Percentiles rank a stretch among this genome's conserved stretches.
These are phyloP conservation scores for Lagenidium sp. DNA, from an alignment of 352 stramenopile species.

Conservation along the genomic window DNA sequence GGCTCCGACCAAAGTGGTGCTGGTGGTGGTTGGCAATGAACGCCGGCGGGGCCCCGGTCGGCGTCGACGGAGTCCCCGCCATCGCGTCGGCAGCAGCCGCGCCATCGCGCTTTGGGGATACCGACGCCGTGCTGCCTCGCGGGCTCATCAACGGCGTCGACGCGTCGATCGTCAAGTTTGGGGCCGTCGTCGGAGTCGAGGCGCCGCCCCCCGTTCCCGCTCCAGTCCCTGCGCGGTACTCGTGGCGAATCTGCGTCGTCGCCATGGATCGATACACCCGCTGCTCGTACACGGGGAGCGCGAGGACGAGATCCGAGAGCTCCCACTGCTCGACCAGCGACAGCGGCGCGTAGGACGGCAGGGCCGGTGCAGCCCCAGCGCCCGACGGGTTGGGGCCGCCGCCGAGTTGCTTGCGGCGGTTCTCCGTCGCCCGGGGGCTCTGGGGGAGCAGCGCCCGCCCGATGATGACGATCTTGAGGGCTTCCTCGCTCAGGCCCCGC, in stretches of 20 bases:
- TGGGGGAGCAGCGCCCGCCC: constrained; percentile 20
- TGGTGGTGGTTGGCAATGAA: constrained; percentile 24
- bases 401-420: constrained; percentile 6
- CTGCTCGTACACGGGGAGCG: constrained; percentile 37
- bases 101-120: no score
- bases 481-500: constrained; percentile 30
- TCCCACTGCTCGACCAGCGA: constrained; percentile 43
- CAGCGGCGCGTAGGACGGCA: constrained; percentile 24
- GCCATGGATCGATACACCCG: constrained; percentile 32
- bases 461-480: constrained; percentile 29
- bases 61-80: no score
- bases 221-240: constrained; percentile 23
- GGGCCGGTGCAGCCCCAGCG: neutral
- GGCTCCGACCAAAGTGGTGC: constrained; percentile 21
- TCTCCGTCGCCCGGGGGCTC: constrained; percentile 11
- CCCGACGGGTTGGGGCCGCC: no score
- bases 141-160: no score
- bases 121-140: no score
- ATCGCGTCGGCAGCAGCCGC: no score
- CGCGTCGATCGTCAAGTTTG: constrained; percentile 6
- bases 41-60: constrained; percentile 12
- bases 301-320: constrained; percentile 50
- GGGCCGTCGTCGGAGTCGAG: neutral
- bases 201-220: constrained; percentile 11
- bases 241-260: constrained; percentile 24